phyloP scores from a whole-genome alignment of 345 rosid species.

The Gossypium anomalum region DNA sequence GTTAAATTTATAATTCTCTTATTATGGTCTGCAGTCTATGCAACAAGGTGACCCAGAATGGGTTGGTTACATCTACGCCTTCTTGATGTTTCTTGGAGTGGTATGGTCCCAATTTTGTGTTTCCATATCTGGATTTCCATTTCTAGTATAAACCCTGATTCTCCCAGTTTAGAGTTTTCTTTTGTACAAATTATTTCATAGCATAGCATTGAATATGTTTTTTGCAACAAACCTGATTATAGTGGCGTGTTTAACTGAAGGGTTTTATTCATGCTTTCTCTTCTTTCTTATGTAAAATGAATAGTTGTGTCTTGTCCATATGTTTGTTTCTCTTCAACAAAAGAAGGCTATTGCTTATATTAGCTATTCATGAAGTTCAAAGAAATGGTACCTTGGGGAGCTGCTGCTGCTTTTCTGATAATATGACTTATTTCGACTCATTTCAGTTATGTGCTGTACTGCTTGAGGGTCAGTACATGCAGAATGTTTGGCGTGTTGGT shows the following conservation, averaged over 20 bases:
- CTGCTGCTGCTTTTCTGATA: background rate
- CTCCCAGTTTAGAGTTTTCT: background rate
- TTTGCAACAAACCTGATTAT: background rate
- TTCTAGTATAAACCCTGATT: background rate
- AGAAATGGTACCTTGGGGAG: background rate
- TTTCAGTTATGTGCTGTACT: slow-evolving; percentile 71
- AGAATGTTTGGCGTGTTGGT: slow-evolving; percentile 85
- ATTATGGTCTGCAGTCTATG: slow-evolving; percentile 66
- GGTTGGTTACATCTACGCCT: slow-evolving; percentile 82
- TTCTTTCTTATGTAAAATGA: background rate
- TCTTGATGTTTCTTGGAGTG: slow-evolving; percentile 76
- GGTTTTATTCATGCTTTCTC: background rate
- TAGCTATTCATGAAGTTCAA: background rate
- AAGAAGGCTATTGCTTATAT: background rate
- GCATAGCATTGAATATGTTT: background rate
- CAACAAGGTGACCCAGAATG: slow-evolving; percentile 87
- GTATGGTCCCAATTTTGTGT: slow-evolving; percentile 35
- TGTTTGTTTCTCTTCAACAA: background rate
- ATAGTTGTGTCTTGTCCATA: background rate
- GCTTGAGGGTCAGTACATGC: slow-evolving; percentile 73
- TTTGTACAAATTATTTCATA: background rate
- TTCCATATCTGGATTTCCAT: background rate
- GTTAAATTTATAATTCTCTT: background rate
- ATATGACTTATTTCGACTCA: slow-evolving; percentile 16
- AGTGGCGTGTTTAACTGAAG: background rate